A percentile compares a stretch with the other conserved stretches of the same genome.
Evolutionary conservation across 2,329 filamentous ascomycete genomes (phyloP).

Genomic region (Fusarium caatingaense): DNA sequence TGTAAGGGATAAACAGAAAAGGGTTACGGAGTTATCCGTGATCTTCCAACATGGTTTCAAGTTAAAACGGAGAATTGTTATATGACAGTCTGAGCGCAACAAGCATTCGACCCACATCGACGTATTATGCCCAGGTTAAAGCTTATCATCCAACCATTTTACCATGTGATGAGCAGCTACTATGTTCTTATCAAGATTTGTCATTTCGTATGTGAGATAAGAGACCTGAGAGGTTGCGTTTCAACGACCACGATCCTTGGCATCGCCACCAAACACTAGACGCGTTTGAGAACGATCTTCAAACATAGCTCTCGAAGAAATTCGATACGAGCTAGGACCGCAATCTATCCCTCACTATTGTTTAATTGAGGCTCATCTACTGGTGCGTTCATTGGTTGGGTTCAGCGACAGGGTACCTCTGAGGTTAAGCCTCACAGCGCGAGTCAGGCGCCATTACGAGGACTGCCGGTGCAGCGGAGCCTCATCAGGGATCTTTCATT

Average conservation of each 20-base stretch:
- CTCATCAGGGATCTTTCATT: constrained; percentile 3
- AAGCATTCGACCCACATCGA: neutral
- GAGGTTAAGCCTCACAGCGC: constrained; percentile 16
- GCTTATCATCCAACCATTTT: neutral
- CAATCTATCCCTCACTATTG: neutral
- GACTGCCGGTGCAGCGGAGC: constrained; percentile 1
- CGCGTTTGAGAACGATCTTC: constrained; percentile 26
- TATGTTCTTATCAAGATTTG: neutral
- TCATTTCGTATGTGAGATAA: constrained; percentile 32
- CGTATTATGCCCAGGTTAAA: neutral
- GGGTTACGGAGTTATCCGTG: neutral
- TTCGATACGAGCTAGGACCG: constrained; percentile 5
- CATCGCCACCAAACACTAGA: constrained; percentile 15
- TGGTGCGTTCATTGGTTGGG: neutral
- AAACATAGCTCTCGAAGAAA: neutral
- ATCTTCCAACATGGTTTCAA: neutral
- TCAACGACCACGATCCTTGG: neutral
- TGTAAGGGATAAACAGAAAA: neutral
- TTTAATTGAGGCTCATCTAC: neutral
- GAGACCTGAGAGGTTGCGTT: constrained; percentile 11
- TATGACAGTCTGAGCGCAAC: neutral
- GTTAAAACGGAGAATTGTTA: neutral
- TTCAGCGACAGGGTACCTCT: neutral
- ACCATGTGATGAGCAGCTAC: neutral
- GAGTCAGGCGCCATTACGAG: constrained; percentile 20